Conservation (phyloP, 106 monocot genomes). For the Dendrobium chrysotoxum region DNA sequence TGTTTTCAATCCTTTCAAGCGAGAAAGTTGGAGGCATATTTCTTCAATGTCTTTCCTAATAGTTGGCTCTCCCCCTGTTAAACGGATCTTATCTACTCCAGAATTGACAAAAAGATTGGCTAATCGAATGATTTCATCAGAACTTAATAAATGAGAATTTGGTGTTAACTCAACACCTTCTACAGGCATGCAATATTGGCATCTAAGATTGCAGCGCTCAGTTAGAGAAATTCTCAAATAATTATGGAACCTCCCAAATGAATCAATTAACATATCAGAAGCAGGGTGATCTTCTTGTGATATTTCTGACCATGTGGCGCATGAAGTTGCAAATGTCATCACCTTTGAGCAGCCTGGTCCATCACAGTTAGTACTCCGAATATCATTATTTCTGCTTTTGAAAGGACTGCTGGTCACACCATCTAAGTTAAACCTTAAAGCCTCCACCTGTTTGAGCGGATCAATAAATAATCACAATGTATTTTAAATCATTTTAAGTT, state of each 20-base stretch:
- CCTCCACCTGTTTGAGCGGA: slow-evolving; percentile 19
- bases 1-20: slow-evolving; percentile 76
- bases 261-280: slow-evolving; percentile 77
- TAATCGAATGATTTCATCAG: slow-evolving; percentile 71
- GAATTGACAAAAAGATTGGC: slow-evolving; percentile 70
- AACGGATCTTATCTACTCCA: slow-evolving; percentile 86
- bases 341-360: slow-evolving; percentile 17
- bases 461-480: background rate
- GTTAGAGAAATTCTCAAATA: slow-evolving; percentile 92
- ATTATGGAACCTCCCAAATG: slow-evolving; percentile 80
- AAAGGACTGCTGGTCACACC: slow-evolving; percentile 9
- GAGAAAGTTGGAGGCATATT: slow-evolving; percentile 68
- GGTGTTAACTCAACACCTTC: slow-evolving; percentile 93
- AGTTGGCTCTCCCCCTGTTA: slow-evolving; percentile 96
- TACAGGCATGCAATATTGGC: slow-evolving; percentile 97
- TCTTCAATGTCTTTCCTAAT: slow-evolving; percentile 96
- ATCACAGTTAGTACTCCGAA: background rate
- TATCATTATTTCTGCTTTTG: slow-evolving; percentile 2
- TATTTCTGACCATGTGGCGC: slow-evolving; percentile 31
- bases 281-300: slow-evolving; percentile 15
- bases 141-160: slow-evolving; percentile 49
- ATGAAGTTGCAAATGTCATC: slow-evolving; percentile 30
- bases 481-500: background rate
- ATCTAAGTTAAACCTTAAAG: slow-evolving; percentile 15
- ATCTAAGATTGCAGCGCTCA: slow-evolving; percentile 92